Conservation (phyloP, 31 red algal genomes). For the Pterothamnion heteromorphum region DNA sequence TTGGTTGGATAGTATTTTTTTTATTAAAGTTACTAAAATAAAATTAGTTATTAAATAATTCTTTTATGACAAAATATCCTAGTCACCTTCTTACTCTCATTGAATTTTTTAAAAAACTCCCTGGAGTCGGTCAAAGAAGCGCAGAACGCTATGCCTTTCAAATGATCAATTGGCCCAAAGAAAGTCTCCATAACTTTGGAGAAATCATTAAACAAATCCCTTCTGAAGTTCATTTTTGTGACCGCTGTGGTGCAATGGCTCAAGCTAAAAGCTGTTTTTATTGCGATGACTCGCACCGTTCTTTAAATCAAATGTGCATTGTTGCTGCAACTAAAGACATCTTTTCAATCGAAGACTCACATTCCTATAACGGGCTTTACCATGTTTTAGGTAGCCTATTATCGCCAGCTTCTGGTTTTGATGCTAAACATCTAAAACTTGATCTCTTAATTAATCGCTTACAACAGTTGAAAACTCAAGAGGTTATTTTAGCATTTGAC, state of each 20-base stretch:
- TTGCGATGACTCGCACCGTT: slow-evolving; percentile 4
- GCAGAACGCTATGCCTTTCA: slow-evolving; percentile 40
- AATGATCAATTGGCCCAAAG: not conserved
- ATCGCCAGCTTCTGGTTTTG: not conserved
- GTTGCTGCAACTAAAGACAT: not conserved
- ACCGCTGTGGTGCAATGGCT: slow-evolving; percentile 6
- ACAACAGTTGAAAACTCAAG: not conserved
- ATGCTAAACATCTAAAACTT: slow-evolving; percentile 11
- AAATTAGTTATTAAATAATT: no score
- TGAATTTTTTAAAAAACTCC: not conserved
- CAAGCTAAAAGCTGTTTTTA: not conserved
- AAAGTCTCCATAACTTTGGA: not conserved
- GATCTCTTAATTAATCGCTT: not conserved
- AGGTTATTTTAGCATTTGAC: slow-evolving; percentile 30
- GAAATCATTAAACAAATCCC: not conserved
- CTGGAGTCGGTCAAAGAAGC: slow-evolving; percentile 22
- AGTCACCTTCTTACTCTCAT: slow-evolving; percentile 17
- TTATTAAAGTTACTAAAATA: no score
- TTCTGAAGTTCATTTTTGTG: not conserved
- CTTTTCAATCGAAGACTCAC: not conserved
- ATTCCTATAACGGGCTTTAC: not conserved
- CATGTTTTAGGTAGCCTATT: not conserved
- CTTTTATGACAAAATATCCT: no score
- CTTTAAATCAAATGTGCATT: not conserved
- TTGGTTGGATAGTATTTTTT: no score